Evolutionary conservation across 208 protist species (phyloP).

Genomic region (Polymyxa betae): DNA sequence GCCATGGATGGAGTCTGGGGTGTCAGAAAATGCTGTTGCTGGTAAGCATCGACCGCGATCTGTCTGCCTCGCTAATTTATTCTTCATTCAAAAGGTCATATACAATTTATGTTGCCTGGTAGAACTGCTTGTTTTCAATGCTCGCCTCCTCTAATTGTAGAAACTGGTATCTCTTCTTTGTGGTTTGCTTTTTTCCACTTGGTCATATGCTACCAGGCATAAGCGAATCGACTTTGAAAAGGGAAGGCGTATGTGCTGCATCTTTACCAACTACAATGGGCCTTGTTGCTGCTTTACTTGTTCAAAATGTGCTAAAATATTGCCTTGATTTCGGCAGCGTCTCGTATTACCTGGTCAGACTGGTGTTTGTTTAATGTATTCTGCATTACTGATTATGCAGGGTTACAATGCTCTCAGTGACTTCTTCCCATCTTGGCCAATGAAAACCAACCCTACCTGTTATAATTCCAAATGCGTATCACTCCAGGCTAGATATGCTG

Average conservation of each 20-base stretch:
- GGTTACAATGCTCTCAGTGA: slow-evolving; percentile 92
- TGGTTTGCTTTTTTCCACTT: slow-evolving; percentile 88
- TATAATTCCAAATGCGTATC: slow-evolving; percentile 75
- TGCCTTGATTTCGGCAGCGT: slow-evolving; percentile 85
- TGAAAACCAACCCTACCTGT: slow-evolving; percentile 88
- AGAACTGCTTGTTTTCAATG: slow-evolving; percentile 79
- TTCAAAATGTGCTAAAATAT: slow-evolving; percentile 94
- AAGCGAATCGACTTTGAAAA: slow-evolving; percentile 82
- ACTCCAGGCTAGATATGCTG: slow-evolving; percentile 77
- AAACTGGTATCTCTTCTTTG: slow-evolving; percentile 74
- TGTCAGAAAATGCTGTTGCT: slow-evolving; percentile 92
- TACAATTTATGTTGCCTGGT: slow-evolving; percentile 90
- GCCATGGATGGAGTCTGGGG: slow-evolving; percentile 92
- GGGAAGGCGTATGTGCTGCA: slow-evolving; percentile 94
- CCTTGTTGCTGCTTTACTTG: slow-evolving; percentile 83
- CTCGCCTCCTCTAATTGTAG: slow-evolving; percentile 8
- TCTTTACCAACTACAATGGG: slow-evolving; percentile 95
- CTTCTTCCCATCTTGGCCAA: slow-evolving; percentile 85
- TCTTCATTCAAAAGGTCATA: slow-evolving; percentile 79
- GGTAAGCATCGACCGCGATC: not conserved
- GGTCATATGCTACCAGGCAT: slow-evolving; percentile 84
- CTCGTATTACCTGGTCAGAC: slow-evolving; percentile 82
- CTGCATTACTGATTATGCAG: not conserved
- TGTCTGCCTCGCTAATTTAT: not conserved
- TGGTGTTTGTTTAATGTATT: not conserved